A percentile compares a stretch with the other conserved stretches of the same genome.
Evolutionary conservation across 257 asterid species (phyloP).

Genomic region (Galeopsis tetrahit): DNA sequence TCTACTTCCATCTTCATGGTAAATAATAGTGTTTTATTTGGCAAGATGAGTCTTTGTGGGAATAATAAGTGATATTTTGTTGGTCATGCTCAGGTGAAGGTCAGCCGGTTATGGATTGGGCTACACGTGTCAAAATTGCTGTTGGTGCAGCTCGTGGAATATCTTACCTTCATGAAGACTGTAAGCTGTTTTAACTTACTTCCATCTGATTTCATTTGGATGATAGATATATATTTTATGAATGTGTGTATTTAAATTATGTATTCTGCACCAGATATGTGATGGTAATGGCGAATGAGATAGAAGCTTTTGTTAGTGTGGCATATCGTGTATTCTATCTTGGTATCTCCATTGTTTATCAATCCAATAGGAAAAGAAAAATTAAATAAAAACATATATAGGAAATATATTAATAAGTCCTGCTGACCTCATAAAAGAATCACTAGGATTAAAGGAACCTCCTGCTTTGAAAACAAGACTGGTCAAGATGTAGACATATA

Average conservation of each 20-base stretch:
- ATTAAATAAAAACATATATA: neutral
- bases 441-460: neutral
- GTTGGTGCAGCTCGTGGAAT: constrained; percentile 98
- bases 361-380: neutral
- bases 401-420: neutral
- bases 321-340: neutral
- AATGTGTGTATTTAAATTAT: neutral
- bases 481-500: neutral
- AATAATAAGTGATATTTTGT: constrained; percentile 22
- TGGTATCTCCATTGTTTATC: neutral
- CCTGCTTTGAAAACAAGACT: constrained; percentile 7
- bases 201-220: neutral
- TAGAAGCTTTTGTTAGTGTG: neutral
- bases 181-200: constrained; percentile 49
- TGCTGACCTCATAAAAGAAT: neutral
- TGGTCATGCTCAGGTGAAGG: constrained; percentile 57
- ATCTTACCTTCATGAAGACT: constrained; percentile 98
- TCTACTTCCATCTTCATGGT: constrained; percentile 98
- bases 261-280: neutral
- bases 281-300: neutral
- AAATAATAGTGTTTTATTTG: constrained; percentile 32
- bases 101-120: constrained; percentile 82
- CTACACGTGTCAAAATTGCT: constrained; percentile 77
- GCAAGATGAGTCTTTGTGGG: constrained; percentile 17
- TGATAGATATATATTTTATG: constrained; percentile 1